A percentile compares a stretch with the other conserved stretches of the same genome.
phyloP scores from a whole-genome alignment of 768 basidiomycete genomes.

The Leucosporidium creatinivorum region DNA sequence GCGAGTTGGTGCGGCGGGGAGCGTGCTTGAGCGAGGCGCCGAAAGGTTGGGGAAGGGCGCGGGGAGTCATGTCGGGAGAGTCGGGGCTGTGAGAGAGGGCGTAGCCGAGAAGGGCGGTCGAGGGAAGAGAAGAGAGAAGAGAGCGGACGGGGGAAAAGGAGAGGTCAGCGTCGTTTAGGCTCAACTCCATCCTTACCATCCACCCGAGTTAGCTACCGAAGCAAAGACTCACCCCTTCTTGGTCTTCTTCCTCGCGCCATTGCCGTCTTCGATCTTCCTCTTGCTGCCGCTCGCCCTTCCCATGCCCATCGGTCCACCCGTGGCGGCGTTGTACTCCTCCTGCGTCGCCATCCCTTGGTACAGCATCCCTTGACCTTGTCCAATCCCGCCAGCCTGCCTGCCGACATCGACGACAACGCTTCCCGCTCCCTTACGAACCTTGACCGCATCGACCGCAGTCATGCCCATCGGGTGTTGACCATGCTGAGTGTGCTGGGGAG shows the following conservation, averaged over 20 bases:
- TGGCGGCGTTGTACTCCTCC: slow-evolving; percentile 18
- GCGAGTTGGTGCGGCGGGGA: slow-evolving; percentile 11
- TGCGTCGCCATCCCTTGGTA: slow-evolving; percentile 16
- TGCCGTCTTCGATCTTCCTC: slow-evolving; percentile 22
- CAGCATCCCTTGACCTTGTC: not conserved
- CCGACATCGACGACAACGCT: not conserved
- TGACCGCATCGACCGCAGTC: slow-evolving; percentile 11
- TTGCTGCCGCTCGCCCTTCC: slow-evolving; percentile 9
- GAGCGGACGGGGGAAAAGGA: too few relatives aligned
- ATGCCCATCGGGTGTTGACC: slow-evolving; percentile 18
- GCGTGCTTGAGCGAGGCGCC: slow-evolving; percentile 6
- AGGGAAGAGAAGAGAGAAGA: not conserved
- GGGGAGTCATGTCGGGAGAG: slow-evolving; percentile 19
- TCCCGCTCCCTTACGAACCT: not conserved
- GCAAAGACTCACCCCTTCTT: slow-evolving; percentile 28
- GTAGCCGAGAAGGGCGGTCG: not conserved
- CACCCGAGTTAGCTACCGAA: too few relatives aligned
- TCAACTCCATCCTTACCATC: too few relatives aligned
- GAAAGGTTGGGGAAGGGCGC: slow-evolving; percentile 5
- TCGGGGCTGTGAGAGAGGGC: slow-evolving; percentile 2
- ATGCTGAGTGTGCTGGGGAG: not conserved
- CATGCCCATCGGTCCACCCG: not conserved
- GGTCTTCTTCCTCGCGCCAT: slow-evolving; percentile 15
- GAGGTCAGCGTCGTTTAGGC: not conserved
- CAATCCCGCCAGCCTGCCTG: not conserved